Base-by-base conservation (phyloP, 2,329 filamentous ascomycete genomes). In the Nemania serpens region DNA sequence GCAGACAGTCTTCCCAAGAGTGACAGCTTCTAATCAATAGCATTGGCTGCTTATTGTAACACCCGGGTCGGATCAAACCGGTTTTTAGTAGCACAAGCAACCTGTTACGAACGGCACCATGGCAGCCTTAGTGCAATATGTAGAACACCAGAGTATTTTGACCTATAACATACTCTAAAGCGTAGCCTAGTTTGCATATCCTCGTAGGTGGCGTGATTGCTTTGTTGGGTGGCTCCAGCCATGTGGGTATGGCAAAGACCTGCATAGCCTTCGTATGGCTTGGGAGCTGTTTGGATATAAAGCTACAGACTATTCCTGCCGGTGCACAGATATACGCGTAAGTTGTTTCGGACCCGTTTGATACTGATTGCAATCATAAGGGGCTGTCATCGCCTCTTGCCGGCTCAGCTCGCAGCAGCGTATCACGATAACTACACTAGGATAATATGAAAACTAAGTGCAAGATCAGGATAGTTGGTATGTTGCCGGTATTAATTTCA, bases 171-270 rank as follows among this genome's bases (percentile, higher is more conserved):
- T 18, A 29, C 25, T 29, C 25, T 29, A 29, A 29, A 29, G 25
- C 25, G 25, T 29, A 29, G 7, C 25, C 25, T 3, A 29, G 25
- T 29, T 3, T 29, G 25, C 25, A 7, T 29, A 29, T 7, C 25
- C 25, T 29, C 4, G 11, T 39, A 11, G 25, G 41, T 58, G 22
- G 43, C 45, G 53, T 52, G 18, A 36, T 51, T 53, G n/a, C 54
- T 43, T 46, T 55, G 29, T 37, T 39, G 17, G n/a, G 58, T 37
- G 37, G 60, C 47, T 59, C 51, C 49, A 61, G 58, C 58, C 55
- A 36, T 52, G 54, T 45, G 36, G 54, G 37, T 37, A 56, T 36
- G 42, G 50, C 34, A 37, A 48, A 29, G 34, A 50, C 11, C 39
- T 45, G 29, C 18, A 20, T 18, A 47, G 33, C 22, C 15, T 46